Conservation (phyloP, 805 yeast genomes). For the Yarrowia divulgata region DNA sequence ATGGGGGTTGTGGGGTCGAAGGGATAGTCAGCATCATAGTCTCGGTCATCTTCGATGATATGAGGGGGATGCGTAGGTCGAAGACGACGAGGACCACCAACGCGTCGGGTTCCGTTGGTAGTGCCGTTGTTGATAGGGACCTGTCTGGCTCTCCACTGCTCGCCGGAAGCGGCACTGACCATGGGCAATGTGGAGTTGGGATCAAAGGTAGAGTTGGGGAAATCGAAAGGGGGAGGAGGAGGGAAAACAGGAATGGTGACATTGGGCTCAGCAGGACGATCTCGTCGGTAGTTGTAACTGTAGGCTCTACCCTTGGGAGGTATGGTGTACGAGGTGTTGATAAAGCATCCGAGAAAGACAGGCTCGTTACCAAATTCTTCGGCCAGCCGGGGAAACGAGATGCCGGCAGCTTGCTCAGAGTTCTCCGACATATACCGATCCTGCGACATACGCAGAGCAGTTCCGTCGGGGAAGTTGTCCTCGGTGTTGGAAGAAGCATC, state of each 20-base stretch:
- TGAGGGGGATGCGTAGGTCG: constrained; percentile 44
- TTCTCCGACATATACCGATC: constrained; percentile 8
- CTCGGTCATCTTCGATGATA: constrained; percentile 54
- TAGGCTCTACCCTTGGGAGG: constrained; percentile 14
- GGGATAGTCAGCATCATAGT: constrained; percentile 5
- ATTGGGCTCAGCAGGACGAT: constrained; percentile 1
- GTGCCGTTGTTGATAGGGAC: not conserved
- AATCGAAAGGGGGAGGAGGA: constrained; percentile 13
- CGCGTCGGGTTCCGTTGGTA: not conserved
- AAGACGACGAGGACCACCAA: constrained; percentile 43
- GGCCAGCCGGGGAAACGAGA: constrained; percentile 18
- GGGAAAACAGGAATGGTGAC: constrained; percentile 1
- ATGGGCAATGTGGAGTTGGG: constrained; percentile 4
- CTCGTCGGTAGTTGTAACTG: constrained; percentile 22
- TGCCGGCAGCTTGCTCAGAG: constrained; percentile 28
- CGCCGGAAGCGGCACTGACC: constrained; percentile 43
- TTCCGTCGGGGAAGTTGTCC: constrained; percentile 53
- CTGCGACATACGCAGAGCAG: constrained; percentile 62
- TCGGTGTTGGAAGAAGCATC: constrained; percentile 52
- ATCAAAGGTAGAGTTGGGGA: constrained; percentile 19
- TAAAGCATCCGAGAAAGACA: constrained; percentile 19
- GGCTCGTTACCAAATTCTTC: constrained; percentile 20
- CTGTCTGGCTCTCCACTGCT: not conserved
- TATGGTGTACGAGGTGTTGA: constrained; percentile 8
- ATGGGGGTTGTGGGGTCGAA: constrained; percentile 12